These are phyloP conservation scores for Artemisia annua DNA, from an alignment of 129 eudicot species.

Conservation along the genomic window DNA sequence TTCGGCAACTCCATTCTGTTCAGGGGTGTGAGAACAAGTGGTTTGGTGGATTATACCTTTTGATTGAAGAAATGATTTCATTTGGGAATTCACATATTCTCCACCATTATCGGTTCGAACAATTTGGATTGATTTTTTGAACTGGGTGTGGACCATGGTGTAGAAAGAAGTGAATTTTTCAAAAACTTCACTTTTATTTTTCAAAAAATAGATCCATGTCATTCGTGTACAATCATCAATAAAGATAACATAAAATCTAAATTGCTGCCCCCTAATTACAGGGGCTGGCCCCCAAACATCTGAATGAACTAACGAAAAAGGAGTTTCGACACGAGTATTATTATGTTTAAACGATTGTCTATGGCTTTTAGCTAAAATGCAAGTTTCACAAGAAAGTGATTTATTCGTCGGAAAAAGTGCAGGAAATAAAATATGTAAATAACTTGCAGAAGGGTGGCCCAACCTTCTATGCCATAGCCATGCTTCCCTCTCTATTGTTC, in stretches of 20 bases:
- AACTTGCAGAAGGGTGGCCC: slow-evolving; percentile 14
- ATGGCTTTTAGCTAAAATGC: slow-evolving; percentile 12
- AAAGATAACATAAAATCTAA: no score
- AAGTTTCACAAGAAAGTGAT: not conserved
- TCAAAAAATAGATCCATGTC: slow-evolving; percentile 8
- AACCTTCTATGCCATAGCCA: slow-evolving; percentile 11
- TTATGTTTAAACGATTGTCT: not conserved
- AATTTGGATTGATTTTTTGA: not conserved
- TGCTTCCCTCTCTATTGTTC: not conserved
- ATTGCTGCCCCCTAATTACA: not conserved
- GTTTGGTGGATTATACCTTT: slow-evolving; percentile 9
- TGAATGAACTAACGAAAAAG: slow-evolving; percentile 8
- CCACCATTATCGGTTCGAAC: not conserved
- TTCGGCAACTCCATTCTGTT: no score
- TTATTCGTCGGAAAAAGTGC: not conserved
- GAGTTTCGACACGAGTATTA: not conserved
- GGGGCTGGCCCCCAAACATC: slow-evolving; percentile 17
- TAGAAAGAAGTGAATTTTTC: not conserved
- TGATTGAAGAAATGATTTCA: not conserved
- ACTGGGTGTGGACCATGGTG: slow-evolving; percentile 5
- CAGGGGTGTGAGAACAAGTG: not conserved
- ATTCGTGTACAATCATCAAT: slow-evolving; percentile 18
- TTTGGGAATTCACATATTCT: not conserved
- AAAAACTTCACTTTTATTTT: not conserved
- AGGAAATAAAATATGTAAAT: not conserved